Evolutionary conservation across 2,329 filamentous ascomycete genomes (phyloP).

Genomic region (Alternaria sp.): DNA sequence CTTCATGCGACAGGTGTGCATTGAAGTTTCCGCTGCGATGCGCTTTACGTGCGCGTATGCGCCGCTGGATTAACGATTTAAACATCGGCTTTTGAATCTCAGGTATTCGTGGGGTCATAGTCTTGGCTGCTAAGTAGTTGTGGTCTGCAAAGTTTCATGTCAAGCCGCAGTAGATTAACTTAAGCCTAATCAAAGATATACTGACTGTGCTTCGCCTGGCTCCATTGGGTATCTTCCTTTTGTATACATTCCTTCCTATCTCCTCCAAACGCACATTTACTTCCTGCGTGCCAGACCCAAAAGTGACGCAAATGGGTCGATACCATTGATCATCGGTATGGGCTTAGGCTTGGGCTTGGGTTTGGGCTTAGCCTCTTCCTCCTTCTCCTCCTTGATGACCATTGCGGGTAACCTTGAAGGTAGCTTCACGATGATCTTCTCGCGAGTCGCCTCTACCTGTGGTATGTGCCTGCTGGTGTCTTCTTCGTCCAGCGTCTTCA

Average conservation of each 20-base stretch:
- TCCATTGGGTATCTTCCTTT: not conserved
- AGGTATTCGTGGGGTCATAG: not conserved
- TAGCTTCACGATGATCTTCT: not conserved
- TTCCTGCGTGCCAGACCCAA: not conserved
- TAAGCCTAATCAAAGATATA: not conserved
- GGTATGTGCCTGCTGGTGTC: not conserved
- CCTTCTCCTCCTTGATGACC: not conserved
- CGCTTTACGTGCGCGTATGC: not conserved
- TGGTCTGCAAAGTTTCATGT: not conserved
- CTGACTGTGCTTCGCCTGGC: not conserved
- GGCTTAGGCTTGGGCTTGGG: not conserved
- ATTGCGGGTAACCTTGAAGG: not conserved
- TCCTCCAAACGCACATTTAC: not conserved
- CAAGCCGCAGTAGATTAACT: not conserved
- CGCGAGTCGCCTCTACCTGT: not conserved
- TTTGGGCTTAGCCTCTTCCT: not conserved
- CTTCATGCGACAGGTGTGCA: not conserved
- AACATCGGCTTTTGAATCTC: constrained; percentile 46
- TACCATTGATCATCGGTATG: not conserved
- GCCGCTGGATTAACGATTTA: not conserved
- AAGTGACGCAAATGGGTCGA: constrained; percentile 4
- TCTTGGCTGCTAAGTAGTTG: not conserved
- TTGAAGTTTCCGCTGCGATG: not conserved
- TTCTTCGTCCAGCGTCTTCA: not conserved
- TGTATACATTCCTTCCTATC: not conserved